A percentile compares a stretch with the other conserved stretches of the same genome.
Evolutionary conservation across 2,329 filamentous ascomycete genomes (phyloP).

Genomic region (Madurella fahalii): DNA sequence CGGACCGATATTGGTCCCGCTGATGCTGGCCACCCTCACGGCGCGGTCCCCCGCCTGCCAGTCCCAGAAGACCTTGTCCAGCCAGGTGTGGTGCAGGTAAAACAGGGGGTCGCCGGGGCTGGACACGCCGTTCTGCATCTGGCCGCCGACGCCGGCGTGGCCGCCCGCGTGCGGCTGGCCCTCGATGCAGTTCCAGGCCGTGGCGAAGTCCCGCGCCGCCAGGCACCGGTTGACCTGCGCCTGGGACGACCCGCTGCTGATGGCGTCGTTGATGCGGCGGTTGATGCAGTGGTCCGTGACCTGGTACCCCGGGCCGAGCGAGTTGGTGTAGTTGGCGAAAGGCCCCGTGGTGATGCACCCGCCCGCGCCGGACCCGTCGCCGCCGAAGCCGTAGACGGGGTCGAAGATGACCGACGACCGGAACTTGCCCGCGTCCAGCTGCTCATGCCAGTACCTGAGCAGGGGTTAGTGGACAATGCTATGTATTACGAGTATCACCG

Average conservation of each 20-base stretch:
- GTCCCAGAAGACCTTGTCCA: slow-evolving; percentile 21
- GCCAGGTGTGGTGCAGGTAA: slow-evolving; percentile 16
- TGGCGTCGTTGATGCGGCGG: slow-evolving; percentile 11
- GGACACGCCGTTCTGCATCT: slow-evolving; percentile 19
- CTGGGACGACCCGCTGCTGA: not conserved
- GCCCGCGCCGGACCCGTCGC: slow-evolving; percentile 7
- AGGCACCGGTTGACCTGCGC: slow-evolving; percentile 11
- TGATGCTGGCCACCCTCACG: slow-evolving; percentile 3
- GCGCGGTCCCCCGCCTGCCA: slow-evolving; percentile 15
- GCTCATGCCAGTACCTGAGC: slow-evolving; percentile 20
- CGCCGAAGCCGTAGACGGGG: slow-evolving; percentile 19
- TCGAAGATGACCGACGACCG: slow-evolving; percentile 13
- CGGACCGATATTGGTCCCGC: not conserved
- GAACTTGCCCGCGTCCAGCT: slow-evolving; percentile 16
- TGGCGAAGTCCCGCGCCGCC: not conserved
- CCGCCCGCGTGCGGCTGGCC: slow-evolving; percentile 27
- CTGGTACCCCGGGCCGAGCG: slow-evolving; percentile 19
- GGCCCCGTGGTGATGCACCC: slow-evolving; percentile 18
- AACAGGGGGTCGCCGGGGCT: slow-evolving; percentile 21
- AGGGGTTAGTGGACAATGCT: slow-evolving; percentile 8
- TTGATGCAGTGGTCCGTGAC: slow-evolving; percentile 22
- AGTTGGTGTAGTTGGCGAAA: slow-evolving; percentile 22
- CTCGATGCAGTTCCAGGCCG: slow-evolving; percentile 29
- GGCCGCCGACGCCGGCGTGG: slow-evolving; percentile 26
- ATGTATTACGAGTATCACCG: not conserved